A percentile compares a stretch with the other conserved stretches of the same genome.
Conservation (phyloP, 73 alveolate genomes). For the Tetrahymena malaccensis region DNA sequence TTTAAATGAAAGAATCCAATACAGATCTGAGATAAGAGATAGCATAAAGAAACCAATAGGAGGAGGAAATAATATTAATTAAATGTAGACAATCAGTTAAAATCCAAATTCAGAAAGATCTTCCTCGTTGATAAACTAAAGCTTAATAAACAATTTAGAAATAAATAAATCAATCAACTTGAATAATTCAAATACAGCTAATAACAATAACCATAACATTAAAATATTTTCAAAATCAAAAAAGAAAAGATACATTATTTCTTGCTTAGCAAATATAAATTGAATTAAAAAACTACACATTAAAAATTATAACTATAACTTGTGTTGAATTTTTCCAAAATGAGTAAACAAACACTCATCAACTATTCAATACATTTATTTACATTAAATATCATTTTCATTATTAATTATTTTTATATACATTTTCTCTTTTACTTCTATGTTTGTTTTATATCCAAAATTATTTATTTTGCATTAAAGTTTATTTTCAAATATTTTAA, state of each 20-base stretch:
- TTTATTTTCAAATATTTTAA: no score
- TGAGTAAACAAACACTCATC: not conserved
- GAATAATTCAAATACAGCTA: not conserved
- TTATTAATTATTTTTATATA: no score
- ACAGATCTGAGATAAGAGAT: not conserved
- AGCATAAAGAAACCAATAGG: not conserved
- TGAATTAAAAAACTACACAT: not conserved
- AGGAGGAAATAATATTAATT: not conserved
- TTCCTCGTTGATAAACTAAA: not conserved
- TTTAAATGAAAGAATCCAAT: not conserved
- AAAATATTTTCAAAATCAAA: not conserved
- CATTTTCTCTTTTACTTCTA: not conserved
- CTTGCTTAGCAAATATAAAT: not conserved
- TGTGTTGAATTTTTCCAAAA: not conserved
- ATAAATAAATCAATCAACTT: not conserved
- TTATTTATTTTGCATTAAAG: no score
- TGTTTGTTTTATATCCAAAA: no score
- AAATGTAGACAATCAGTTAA: not conserved
- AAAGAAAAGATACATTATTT: not conserved
- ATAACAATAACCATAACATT: not conserved
- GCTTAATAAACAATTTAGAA: not conserved
- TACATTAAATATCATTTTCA: not conserved
- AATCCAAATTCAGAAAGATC: not conserved
- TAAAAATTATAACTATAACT: no score
- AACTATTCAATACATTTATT: not conserved